phyloP scores from a whole-genome alignment of 108 stramenopile species.

The Conticribra guillardii region DNA sequence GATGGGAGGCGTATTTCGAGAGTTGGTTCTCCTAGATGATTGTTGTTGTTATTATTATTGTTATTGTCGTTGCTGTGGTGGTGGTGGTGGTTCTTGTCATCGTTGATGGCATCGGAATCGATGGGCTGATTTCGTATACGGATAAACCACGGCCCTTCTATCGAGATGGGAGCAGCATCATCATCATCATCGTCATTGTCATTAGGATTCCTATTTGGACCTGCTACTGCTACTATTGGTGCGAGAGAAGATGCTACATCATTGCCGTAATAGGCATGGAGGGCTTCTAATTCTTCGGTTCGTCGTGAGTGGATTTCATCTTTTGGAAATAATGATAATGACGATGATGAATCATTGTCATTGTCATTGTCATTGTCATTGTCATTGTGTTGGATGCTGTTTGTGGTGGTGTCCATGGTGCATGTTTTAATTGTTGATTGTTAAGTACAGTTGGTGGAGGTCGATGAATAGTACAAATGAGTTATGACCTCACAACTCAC shows the following conservation, averaged over 20 bases:
- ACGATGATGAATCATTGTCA: neutral
- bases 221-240: too few relatives aligned
- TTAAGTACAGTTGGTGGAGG: too few relatives aligned
- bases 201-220: neutral
- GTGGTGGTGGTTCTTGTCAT: too few relatives aligned
- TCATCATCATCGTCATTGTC: neutral
- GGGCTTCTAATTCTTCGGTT: constrained; percentile 49
- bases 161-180: neutral
- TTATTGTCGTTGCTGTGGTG: neutral
- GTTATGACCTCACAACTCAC: too few relatives aligned
- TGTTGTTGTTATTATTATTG: neutral
- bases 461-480: too few relatives aligned
- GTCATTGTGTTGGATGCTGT: neutral
- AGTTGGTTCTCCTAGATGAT: constrained; percentile 21
- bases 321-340: neutral
- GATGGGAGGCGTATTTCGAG: constrained; percentile 45
- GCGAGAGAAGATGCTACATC: constrained; percentile 24
- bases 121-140: constrained; percentile 10
- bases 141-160: constrained; percentile 42
- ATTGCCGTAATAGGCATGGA: constrained; percentile 47
- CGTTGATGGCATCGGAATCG: neutral
- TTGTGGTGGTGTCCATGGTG: too few relatives aligned
- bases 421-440: too few relatives aligned
- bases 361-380: neutral
- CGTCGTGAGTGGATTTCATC: constrained; percentile 37